A percentile compares a stretch with the other conserved stretches of the same genome.
Evolutionary conservation across 495 filamentous ascomycete species (phyloP).

Genomic region (Annulohypoxylon nitens): DNA sequence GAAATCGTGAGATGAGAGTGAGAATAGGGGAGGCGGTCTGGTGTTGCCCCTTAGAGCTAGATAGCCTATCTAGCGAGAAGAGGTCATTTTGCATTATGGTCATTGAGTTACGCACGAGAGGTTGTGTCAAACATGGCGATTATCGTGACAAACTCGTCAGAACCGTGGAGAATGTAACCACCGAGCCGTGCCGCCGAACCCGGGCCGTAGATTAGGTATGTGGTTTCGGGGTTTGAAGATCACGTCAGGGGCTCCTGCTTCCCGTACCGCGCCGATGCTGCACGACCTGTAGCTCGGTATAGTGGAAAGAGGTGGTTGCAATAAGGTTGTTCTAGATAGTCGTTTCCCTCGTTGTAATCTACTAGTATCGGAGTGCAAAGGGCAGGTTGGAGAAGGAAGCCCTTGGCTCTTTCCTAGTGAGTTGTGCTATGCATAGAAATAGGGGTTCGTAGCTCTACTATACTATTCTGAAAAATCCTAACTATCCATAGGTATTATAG

Average conservation of each 20-base stretch:
- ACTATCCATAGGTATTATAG: not conserved
- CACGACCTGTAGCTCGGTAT: constrained; percentile 4
- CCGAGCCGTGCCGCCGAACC: constrained; percentile 6
- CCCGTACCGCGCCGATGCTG: not conserved
- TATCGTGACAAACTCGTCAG: not conserved
- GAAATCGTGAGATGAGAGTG: not conserved
- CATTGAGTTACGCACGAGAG: not conserved
- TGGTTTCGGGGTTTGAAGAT: not conserved
- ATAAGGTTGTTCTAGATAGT: not conserved
- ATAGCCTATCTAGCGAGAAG: not conserved
- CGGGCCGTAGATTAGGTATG: constrained; percentile 6
- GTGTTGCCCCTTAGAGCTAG: not conserved
- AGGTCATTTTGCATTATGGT: not conserved
- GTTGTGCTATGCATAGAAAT: not conserved
- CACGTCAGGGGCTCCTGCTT: constrained; percentile 10
- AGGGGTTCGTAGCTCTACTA: not conserved
- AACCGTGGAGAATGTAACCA: not conserved
- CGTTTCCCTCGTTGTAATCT: not conserved
- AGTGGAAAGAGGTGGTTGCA: not conserved
- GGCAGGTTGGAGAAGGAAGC: not conserved
- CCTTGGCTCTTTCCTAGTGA: not conserved
- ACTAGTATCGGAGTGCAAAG: not conserved
- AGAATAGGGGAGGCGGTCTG: constrained; percentile 4
- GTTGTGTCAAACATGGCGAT: not conserved
- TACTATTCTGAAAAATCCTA: not conserved